Percentiles rank a stretch among this genome's conserved stretches.
phyloP scores from a whole-genome alignment of 1,284 basidiomycete species.

The Stygiomarasmius scandens region DNA sequence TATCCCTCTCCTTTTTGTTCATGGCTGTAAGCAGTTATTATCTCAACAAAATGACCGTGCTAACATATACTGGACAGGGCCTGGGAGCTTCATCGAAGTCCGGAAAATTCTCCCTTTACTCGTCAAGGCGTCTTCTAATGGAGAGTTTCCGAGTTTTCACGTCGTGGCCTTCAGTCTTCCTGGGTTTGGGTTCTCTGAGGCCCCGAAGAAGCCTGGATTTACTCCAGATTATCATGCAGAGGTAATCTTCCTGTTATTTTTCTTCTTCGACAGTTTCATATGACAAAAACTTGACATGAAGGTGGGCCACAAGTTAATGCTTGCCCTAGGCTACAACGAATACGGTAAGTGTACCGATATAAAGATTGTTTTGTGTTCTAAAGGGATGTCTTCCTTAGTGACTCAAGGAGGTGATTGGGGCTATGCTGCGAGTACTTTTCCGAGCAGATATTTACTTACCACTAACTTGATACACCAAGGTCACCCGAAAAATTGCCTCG shows the following conservation, averaged over 20 bases:
- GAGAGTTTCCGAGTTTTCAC: constrained; percentile 58
- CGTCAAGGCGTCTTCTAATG: constrained; percentile 34
- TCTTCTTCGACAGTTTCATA: neutral
- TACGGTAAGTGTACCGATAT: constrained; percentile 41
- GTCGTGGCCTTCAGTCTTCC: constrained; percentile 57
- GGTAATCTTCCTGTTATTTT: constrained; percentile 26
- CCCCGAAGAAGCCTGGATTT: constrained; percentile 13
- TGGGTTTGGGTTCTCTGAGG: constrained; percentile 50
- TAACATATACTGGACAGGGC: constrained; percentile 43
- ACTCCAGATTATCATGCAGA: constrained; percentile 42
- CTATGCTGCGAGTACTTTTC: constrained; percentile 10
- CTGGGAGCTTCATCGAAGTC: constrained; percentile 59
- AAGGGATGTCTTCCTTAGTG: constrained; percentile 30
- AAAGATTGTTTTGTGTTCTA: neutral
- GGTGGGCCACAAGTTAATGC: constrained; percentile 54
- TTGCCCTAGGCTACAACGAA: constrained; percentile 52
- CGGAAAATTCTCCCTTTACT: constrained; percentile 56
- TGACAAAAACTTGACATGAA: no score
- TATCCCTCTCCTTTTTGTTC: constrained; percentile 49
- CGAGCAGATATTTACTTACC: neutral
- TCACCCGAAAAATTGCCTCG: constrained; percentile 26
- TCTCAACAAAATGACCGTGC: constrained; percentile 51
- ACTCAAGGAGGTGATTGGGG: constrained; percentile 62
- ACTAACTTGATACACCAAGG: no score
- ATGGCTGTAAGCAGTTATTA: constrained; percentile 55